phyloP scores from a whole-genome alignment of 441 rosid species.

The Eugenia klotzschiana region DNA sequence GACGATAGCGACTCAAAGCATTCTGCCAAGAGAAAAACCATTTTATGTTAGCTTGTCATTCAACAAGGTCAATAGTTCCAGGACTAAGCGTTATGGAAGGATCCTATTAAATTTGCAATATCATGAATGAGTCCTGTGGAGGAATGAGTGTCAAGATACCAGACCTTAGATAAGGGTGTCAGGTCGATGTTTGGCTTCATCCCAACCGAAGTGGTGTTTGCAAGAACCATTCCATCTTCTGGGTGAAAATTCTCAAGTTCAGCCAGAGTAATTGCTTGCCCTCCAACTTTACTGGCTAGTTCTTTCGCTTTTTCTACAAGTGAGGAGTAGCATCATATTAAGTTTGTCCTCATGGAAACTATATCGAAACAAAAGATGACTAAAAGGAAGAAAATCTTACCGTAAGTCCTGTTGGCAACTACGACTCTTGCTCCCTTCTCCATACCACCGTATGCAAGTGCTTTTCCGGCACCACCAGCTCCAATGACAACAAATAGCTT shows the following conservation, averaged over 20 bases:
- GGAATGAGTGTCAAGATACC: not conserved
- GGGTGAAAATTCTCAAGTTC: constrained; percentile 12
- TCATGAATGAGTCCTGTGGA: not conserved
- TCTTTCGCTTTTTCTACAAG: constrained; percentile 17
- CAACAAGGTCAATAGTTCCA: not conserved
- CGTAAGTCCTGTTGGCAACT: constrained; percentile 10
- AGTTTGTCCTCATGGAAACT: not conserved
- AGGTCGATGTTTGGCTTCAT: constrained; percentile 18
- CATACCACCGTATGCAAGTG: constrained; percentile 10
- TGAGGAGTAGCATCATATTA: not conserved
- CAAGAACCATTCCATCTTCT: constrained; percentile 17
- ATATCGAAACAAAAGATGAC: not conserved
- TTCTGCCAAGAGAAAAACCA: constrained; percentile 11
- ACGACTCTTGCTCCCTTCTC: constrained; percentile 14
- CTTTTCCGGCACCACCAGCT: constrained; percentile 15
- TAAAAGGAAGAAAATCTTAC: not conserved
- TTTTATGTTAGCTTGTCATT: not conserved
- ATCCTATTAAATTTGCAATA: not conserved
- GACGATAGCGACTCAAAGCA: constrained; percentile 28
- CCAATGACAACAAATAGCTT: constrained; percentile 12
- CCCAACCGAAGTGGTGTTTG: constrained; percentile 22
- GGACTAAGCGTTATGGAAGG: not conserved
- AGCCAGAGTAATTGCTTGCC: constrained; percentile 15
- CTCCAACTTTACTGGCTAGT: constrained; percentile 15
- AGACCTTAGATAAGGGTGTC: constrained; percentile 18